A percentile compares a stretch with the other conserved stretches of the same genome.
These are phyloP conservation scores for Boletellus emodensis DNA, from an alignment of 768 basidiomycete genomes.

Conservation along the genomic window DNA sequence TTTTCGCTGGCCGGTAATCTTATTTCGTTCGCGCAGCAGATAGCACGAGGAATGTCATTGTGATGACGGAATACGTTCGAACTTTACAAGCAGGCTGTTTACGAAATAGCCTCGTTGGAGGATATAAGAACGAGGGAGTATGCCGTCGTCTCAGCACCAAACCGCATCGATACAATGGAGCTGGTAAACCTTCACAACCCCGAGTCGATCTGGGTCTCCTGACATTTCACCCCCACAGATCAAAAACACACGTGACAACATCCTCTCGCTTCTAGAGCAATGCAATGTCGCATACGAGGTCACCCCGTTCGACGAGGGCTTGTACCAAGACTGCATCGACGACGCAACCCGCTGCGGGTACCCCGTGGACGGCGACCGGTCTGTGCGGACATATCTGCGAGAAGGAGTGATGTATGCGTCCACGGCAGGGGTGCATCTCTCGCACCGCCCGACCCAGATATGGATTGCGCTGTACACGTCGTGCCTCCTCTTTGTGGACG, in stretches of 20 bases:
- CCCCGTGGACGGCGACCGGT: constrained; percentile 17
- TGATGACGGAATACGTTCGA: too few relatives aligned
- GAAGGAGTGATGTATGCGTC: constrained; percentile 28
- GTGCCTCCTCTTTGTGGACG: constrained; percentile 36
- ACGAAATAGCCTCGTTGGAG: neutral
- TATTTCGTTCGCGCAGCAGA: too few relatives aligned
- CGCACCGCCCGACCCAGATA: constrained; percentile 11
- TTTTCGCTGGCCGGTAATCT: too few relatives aligned
- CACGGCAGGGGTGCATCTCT: constrained; percentile 30
- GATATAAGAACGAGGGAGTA: constrained; percentile 6
- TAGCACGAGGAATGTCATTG: neutral
- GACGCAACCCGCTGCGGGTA: constrained; percentile 26
- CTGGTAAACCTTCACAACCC: constrained; percentile 2
- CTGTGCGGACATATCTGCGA: constrained; percentile 30
- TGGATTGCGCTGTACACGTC: constrained; percentile 41
- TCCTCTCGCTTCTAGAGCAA: constrained; percentile 13
- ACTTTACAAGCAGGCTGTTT: too few relatives aligned
- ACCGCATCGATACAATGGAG: constrained; percentile 2
- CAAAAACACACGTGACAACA: constrained; percentile 9
- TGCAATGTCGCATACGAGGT: constrained; percentile 14
- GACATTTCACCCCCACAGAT: constrained; percentile 4
- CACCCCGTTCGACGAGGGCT: constrained; percentile 9
- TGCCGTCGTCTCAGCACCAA: neutral
- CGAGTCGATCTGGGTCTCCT: neutral
- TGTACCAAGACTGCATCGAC: constrained; percentile 21